Conservation (phyloP, 148 eudicot species). For the Silene latifolia region DNA sequence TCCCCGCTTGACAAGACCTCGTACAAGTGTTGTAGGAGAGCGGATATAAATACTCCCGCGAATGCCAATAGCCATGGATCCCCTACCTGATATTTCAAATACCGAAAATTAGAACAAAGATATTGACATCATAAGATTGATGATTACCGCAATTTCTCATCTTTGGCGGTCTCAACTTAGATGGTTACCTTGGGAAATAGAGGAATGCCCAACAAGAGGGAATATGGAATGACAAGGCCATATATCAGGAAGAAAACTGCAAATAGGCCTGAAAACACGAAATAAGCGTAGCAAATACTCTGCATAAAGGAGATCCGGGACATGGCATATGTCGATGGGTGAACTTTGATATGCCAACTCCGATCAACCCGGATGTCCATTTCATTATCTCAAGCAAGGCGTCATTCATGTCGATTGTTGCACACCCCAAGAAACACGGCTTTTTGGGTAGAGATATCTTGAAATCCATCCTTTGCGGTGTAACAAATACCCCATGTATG, state of each 20-base stretch:
- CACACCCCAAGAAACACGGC: slow-evolving; percentile 32
- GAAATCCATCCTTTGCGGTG: slow-evolving; percentile 33
- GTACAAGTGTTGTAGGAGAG: slow-evolving; percentile 26
- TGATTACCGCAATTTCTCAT: neutral
- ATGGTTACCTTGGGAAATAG: slow-evolving; percentile 32
- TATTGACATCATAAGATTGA: neutral
- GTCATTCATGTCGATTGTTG: slow-evolving; percentile 33
- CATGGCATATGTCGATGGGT: slow-evolving; percentile 26
- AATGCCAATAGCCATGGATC: slow-evolving; percentile 28
- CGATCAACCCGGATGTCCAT: slow-evolving; percentile 30
- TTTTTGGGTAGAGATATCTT: slow-evolving; percentile 29
- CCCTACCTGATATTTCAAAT: slow-evolving; percentile 14
- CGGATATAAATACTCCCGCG: slow-evolving; percentile 15
- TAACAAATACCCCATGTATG: slow-evolving; percentile 24
- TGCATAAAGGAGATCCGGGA: slow-evolving; percentile 28
- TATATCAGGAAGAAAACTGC: slow-evolving; percentile 21
- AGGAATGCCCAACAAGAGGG: slow-evolving; percentile 19
- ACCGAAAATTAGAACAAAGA: neutral
- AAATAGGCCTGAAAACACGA: slow-evolving; percentile 14
- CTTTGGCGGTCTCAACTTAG: too few relatives aligned
- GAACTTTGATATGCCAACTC: slow-evolving; percentile 28
- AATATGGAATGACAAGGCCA: slow-evolving; percentile 24
- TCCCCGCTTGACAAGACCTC: slow-evolving; percentile 25
- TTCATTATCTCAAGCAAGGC: slow-evolving; percentile 27
- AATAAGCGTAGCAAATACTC: slow-evolving; percentile 25